A percentile compares a stretch with the other conserved stretches of the same genome.
Conservation (phyloP, 225 moss, liverwort and hornwort species). For the Marchantia polymorpha region DNA sequence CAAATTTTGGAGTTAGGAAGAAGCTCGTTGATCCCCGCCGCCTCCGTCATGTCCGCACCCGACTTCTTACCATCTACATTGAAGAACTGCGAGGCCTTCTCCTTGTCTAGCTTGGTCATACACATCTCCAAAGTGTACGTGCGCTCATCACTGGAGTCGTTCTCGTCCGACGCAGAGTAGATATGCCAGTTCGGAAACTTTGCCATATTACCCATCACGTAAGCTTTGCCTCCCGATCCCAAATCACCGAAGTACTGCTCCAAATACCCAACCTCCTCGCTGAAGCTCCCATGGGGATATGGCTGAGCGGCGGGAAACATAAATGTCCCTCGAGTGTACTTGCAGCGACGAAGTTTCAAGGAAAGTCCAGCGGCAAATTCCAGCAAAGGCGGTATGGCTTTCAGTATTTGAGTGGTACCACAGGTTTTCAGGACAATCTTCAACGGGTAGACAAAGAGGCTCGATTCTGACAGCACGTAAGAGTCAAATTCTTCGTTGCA, state of each 20-base stretch:
- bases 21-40: slow-evolving; percentile 48
- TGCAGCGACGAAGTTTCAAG: slow-evolving; percentile 51
- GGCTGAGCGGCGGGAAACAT: slow-evolving; percentile 78
- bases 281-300: slow-evolving; percentile 66
- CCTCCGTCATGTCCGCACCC: slow-evolving; percentile 63
- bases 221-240: slow-evolving; percentile 64
- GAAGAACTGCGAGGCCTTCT: slow-evolving; percentile 50
- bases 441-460: slow-evolving; percentile 65
- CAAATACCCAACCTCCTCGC: slow-evolving; percentile 64
- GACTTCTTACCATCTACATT: slow-evolving; percentile 41
- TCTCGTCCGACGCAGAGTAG: slow-evolving; percentile 57
- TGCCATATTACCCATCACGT: slow-evolving; percentile 64
- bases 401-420: slow-evolving; percentile 71
- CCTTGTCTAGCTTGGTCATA: slow-evolving; percentile 63
- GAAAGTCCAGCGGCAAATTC: slow-evolving; percentile 39
- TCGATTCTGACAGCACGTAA: slow-evolving; percentile 85
- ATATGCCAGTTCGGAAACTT: slow-evolving; percentile 75
- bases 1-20: slow-evolving; percentile 61
- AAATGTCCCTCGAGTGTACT: slow-evolving; percentile 79
- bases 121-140: slow-evolving; percentile 76
- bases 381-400: slow-evolving; percentile 53
- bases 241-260: slow-evolving; percentile 67
- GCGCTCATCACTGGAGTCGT: slow-evolving; percentile 24
- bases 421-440: slow-evolving; percentile 78
- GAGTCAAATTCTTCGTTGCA: slow-evolving; percentile 69